Conservation (phyloP, 2,329 filamentous ascomycete species). For the Penicillium fuscoglaucum region DNA sequence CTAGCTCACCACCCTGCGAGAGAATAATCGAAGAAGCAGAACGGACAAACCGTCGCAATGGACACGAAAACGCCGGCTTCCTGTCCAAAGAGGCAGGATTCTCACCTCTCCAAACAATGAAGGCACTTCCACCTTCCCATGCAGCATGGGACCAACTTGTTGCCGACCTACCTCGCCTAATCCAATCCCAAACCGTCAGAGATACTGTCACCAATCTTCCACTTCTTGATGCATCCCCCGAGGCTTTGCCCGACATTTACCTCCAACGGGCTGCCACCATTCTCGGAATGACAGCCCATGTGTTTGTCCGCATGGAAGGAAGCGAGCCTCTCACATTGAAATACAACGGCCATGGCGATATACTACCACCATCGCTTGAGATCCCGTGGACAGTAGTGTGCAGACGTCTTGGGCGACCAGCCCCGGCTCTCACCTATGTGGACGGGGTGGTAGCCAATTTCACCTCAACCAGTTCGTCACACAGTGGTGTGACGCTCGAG, state of each 20-base stretch:
- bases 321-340: background rate
- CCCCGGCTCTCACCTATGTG: background rate
- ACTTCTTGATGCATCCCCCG: background rate
- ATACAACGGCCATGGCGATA: background rate
- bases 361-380: background rate
- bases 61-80: background rate
- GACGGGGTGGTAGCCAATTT: background rate
- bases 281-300: background rate
- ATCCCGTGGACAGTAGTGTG: background rate
- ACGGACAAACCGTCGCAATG: background rate
- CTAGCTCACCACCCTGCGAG: background rate
- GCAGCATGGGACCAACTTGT: background rate
- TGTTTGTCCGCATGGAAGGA: background rate
- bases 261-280: background rate
- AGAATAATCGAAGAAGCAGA: background rate
- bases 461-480: background rate
- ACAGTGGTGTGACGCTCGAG: background rate
- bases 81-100: background rate
- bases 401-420: background rate
- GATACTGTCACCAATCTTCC: background rate
- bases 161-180: background rate
- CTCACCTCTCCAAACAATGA: background rate
- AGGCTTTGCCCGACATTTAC: background rate
- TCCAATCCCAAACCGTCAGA: background rate
- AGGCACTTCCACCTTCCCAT: background rate